Conservation (phyloP, 169 alveolate genomes). For the Toxoplasma gondii region DNA sequence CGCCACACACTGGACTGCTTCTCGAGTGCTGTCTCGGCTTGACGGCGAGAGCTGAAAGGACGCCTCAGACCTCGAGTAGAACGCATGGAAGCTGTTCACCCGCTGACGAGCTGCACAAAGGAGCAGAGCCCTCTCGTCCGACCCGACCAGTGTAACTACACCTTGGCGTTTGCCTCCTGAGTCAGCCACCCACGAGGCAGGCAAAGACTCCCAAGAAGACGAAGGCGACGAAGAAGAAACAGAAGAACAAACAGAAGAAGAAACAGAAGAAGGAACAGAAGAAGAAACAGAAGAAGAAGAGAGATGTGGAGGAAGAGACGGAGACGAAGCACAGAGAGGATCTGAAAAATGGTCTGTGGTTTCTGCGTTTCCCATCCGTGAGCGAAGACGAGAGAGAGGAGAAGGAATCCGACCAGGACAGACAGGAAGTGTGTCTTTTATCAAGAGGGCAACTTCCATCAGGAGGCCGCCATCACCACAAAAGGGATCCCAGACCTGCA, state of each 20-base stretch:
- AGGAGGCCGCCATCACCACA: constrained; percentile 57
- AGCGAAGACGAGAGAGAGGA: constrained; percentile 3
- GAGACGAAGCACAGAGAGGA: too few relatives aligned
- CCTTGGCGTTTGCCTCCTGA: not conserved
- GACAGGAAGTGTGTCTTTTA: constrained; percentile 36
- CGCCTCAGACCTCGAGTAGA: not conserved
- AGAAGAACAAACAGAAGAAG: not conserved
- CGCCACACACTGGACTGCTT: not conserved
- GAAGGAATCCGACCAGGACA: constrained; percentile 38
- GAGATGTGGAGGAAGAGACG: too few relatives aligned
- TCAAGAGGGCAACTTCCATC: constrained; percentile 48
- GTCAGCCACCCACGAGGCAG: not conserved
- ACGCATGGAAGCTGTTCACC: constrained; percentile 12
- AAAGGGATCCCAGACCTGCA: constrained; percentile 60
- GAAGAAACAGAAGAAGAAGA: not conserved
- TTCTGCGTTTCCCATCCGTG: not conserved
- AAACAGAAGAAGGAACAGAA: not conserved
- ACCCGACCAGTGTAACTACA: constrained; percentile 48
- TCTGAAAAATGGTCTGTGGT: not conserved
- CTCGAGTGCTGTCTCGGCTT: not conserved
- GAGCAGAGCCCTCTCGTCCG: constrained; percentile 66
- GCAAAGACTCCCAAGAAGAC: not conserved
- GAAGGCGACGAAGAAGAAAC: not conserved
- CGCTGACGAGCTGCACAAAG: constrained; percentile 59
- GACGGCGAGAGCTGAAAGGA: not conserved